Evolutionary conservation across 352 stramenopile genomes (phyloP).

Genomic region (Globisporangium spinosum): DNA sequence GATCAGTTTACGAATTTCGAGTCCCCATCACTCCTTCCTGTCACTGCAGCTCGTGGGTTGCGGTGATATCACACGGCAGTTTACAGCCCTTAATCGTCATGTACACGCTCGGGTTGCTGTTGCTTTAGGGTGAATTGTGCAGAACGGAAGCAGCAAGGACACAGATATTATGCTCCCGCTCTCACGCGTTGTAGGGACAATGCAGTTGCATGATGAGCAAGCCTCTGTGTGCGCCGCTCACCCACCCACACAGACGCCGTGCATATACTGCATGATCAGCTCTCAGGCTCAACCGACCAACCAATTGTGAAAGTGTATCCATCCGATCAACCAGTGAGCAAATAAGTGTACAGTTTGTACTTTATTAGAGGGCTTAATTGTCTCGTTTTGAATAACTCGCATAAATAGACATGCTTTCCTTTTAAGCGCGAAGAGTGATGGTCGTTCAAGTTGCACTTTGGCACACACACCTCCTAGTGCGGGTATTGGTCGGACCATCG

Average conservation of each 20-base stretch:
- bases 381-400: background rate
- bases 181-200: background rate
- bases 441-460: conserved; percentile 17
- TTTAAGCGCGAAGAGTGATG: conserved; percentile 11
- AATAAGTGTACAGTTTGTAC: background rate
- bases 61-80: background rate
- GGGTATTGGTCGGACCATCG: background rate
- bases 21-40: background rate
- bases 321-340: background rate
- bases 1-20: background rate
- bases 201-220: background rate
- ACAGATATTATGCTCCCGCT: background rate
- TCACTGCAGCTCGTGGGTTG: background rate
- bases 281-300: background rate
- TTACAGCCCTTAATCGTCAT: too few relatives aligned
- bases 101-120: too few relatives aligned
- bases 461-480: background rate
- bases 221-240: background rate
- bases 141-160: too few relatives aligned
- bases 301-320: background rate
- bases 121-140: too few relatives aligned
- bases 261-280: too few relatives aligned
- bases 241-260: background rate
- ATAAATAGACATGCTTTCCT: background rate
- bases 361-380: background rate